A percentile compares a stretch with the other conserved stretches of the same genome.
phyloP scores from a whole-genome alignment of 257 asterid genomes.

The Agastache rugosa region DNA sequence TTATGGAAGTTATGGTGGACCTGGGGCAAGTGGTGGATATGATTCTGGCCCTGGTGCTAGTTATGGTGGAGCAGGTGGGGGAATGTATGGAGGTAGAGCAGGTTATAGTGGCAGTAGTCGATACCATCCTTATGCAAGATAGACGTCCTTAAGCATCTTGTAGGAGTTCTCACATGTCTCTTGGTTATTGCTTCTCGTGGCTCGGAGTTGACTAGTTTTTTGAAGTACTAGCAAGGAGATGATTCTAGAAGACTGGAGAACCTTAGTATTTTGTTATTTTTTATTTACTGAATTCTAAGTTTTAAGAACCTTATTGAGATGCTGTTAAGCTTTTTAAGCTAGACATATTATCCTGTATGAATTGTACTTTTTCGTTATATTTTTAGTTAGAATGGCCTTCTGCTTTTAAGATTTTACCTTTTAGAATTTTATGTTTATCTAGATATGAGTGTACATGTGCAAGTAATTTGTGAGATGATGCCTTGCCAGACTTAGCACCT shows the following conservation, averaged over 20 bases:
- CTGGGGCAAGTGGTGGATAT: constrained; percentile 77
- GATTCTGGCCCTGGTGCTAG: constrained; percentile 79
- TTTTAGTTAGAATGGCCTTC: constrained; percentile 40
- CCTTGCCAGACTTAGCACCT: constrained; percentile 27
- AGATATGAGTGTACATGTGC: constrained; percentile 20
- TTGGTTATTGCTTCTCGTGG: constrained; percentile 60
- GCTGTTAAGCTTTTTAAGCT: constrained; percentile 43
- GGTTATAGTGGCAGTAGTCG: constrained; percentile 95
- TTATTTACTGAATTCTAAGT: constrained; percentile 34
- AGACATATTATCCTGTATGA: constrained; percentile 47
- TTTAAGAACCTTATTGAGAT: constrained; percentile 36
- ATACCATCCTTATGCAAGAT: constrained; percentile 92
- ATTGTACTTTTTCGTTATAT: constrained; percentile 31
- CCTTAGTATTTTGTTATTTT: constrained; percentile 47
- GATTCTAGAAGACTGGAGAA: constrained; percentile 62
- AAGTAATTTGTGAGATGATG: constrained; percentile 28
- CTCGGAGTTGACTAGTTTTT: constrained; percentile 59
- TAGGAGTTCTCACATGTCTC: constrained; percentile 68
- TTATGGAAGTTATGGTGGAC: constrained; percentile 72
- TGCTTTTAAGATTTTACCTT: constrained; percentile 21
- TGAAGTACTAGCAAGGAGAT: constrained; percentile 69
- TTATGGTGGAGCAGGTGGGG: constrained; percentile 78
- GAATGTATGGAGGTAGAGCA: constrained; percentile 90
- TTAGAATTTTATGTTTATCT: constrained; percentile 30
- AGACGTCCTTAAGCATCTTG: constrained; percentile 67